Base-by-base conservation (phyloP, 495 filamentous ascomycete species). In the Aspergillus sclerotiicarbonarius region DNA sequence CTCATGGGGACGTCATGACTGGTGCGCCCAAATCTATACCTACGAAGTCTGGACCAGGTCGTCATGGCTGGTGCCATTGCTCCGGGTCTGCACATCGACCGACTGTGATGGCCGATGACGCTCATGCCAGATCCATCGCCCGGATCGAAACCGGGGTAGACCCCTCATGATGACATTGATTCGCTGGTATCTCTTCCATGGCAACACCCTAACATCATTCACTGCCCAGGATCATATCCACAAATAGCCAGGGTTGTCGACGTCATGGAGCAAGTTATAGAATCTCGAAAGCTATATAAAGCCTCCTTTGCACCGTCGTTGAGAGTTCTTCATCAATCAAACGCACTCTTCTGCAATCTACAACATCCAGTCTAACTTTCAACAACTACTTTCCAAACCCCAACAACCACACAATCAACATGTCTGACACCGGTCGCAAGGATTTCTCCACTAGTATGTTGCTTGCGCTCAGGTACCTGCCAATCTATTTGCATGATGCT, bases 351-450 rank as follows among this genome's bases (percentile, higher is more conserved):
- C 55, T 13, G 46, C 25, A 44, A 57, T 51, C 49, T n/a, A 46
- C 15, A 8, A 44, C 29, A 15, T 41, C 44, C 20, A 19, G 20
- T 44, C 16, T 45, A 52, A 57, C 37, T 16, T 30, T 33, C 56
- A 59, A 62, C 48, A 21, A 52, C 51, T n/a, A n/a, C n/a, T n/a
- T 50, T 55, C 52, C 51, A 15, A 25, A 25, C 25, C 25, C 32
- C 72, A 67, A 58, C 13, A 45, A 60, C 43, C 18, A 47, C 41
- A 60, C 64, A 64, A 70, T 58, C 75, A 86, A 64, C 71, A 89
- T 89, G 87, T 83, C 86, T 82, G 86, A 89, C 72, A n/a, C 66
- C 56, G 80, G 74, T 63, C 84, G 85, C 82, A 89, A 89, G 76
- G 84, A 86, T 75, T 82, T 83, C 70, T 65, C 72, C 43, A 76